Conservation (phyloP, 768 basidiomycete species). For the Lentinula sp. region DNA sequence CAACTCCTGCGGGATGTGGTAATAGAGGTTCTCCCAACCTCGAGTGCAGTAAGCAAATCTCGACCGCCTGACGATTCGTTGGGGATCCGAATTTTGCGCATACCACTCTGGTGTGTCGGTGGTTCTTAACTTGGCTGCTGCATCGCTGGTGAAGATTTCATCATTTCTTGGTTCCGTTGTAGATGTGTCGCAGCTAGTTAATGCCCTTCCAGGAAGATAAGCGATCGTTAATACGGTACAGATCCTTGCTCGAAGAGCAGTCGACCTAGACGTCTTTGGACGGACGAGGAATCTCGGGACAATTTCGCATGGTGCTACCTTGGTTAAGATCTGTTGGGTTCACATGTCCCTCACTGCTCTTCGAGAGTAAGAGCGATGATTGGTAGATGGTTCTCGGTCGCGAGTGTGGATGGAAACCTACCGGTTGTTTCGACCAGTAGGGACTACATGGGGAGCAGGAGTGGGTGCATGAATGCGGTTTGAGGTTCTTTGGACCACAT, state of each 20-base stretch:
- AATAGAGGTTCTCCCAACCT: constrained; percentile 6
- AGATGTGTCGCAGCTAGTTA: neutral
- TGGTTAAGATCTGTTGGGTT: neutral
- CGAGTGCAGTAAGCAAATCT: neutral
- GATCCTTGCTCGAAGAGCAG: neutral
- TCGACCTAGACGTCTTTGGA: neutral
- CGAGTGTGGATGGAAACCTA: constrained; percentile 1
- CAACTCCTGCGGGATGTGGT: constrained; percentile 1
- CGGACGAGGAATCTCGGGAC: neutral
- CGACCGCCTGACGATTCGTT: neutral
- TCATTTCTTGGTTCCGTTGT: neutral
- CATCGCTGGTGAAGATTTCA: neutral
- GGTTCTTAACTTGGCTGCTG: neutral
- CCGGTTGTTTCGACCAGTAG: constrained; percentile 5
- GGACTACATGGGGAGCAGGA: constrained; percentile 1
- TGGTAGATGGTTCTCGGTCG: neutral
- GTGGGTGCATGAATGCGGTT: neutral
- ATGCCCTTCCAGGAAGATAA: neutral
- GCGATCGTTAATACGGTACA: neutral
- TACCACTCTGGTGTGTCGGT: constrained; percentile 1
- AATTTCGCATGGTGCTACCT: neutral
- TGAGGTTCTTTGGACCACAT: constrained; percentile 1
- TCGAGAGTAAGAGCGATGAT: constrained; percentile 3
- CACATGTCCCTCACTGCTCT: constrained; percentile 5
- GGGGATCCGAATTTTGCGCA: neutral